These are phyloP conservation scores for Croton setiger DNA, from an alignment of 441 rosid genomes.

Conservation along the genomic window DNA sequence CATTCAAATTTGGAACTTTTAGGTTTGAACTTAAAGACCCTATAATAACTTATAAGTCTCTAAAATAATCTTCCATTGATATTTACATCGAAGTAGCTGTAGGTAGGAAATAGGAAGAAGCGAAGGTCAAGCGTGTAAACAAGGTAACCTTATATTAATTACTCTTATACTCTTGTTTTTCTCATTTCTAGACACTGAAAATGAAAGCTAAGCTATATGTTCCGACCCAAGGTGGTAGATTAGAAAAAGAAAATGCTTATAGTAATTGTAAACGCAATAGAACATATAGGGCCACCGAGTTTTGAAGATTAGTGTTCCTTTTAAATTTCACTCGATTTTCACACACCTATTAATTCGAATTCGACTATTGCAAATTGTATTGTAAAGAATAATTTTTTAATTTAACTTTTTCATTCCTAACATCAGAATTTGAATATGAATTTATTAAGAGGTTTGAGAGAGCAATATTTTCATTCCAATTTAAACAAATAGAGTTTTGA, in stretches of 20 bases:
- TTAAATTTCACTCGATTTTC: too few relatives aligned
- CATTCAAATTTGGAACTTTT: background rate
- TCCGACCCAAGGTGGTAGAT: too few relatives aligned
- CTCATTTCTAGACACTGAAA: slow-evolving; percentile 7
- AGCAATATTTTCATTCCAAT: too few relatives aligned
- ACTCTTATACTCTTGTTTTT: background rate
- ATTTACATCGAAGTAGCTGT: background rate
- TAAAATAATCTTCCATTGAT: background rate
- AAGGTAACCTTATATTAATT: background rate
- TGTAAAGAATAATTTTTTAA: too few relatives aligned
- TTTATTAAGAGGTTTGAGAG: too few relatives aligned
- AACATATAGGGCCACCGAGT: too few relatives aligned
- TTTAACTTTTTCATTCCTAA: too few relatives aligned
- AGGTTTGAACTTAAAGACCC: slow-evolving; percentile 1
- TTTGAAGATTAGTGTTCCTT: background rate
- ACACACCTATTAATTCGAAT: too few relatives aligned
- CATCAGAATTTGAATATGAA: too few relatives aligned
- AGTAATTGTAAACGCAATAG: too few relatives aligned
- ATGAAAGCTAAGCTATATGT: background rate
- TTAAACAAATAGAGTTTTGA: background rate
- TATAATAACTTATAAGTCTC: background rate
- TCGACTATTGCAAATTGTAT: too few relatives aligned
- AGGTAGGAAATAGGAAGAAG: background rate
- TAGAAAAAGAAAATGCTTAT: too few relatives aligned
- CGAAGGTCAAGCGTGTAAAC: background rate